Conservation (phyloP, 192 early-diverging fungal species). For the Ambispora gerdemannii region DNA sequence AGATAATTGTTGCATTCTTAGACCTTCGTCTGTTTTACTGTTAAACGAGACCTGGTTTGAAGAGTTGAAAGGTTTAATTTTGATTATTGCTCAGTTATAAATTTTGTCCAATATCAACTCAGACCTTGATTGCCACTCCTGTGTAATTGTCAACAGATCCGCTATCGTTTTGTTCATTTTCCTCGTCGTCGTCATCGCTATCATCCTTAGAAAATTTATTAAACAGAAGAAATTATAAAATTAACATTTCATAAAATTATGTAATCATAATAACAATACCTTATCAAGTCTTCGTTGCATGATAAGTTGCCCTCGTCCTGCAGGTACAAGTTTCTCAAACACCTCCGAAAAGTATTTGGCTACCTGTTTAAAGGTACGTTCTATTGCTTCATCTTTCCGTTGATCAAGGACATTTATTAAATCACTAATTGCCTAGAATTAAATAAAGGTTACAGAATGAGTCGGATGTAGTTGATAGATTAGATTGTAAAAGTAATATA, state of each 20-base stretch:
- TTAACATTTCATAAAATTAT: neutral
- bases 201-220: constrained; percentile 26
- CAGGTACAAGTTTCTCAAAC: constrained; percentile 88
- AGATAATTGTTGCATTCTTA: constrained; percentile 92
- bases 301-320: constrained; percentile 76
- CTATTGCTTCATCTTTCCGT: constrained; percentile 96
- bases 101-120: neutral
- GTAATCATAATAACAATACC: constrained; percentile 13
- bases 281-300: constrained; percentile 73
- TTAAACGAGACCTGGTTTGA: constrained; percentile 81
- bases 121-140: constrained; percentile 79
- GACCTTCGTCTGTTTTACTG: constrained; percentile 78
- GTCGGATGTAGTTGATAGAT: too few relatives aligned
- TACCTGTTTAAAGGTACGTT: constrained; percentile 93
- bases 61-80: neutral
- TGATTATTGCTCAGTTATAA: neutral
- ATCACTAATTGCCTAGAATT: constrained; percentile 69
- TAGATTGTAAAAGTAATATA: neutral
- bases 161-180: constrained; percentile 40
- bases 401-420: constrained; percentile 89
- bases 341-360: constrained; percentile 82
- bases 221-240: neutral
- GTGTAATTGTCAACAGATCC: constrained; percentile 78
- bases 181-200: constrained; percentile 41
- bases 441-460: neutral